Percentiles rank a stretch among this genome's conserved stretches.
Evolutionary conservation across 768 basidiomycete genomes (phyloP).

Genomic region (Cyclocybe aegerita): DNA sequence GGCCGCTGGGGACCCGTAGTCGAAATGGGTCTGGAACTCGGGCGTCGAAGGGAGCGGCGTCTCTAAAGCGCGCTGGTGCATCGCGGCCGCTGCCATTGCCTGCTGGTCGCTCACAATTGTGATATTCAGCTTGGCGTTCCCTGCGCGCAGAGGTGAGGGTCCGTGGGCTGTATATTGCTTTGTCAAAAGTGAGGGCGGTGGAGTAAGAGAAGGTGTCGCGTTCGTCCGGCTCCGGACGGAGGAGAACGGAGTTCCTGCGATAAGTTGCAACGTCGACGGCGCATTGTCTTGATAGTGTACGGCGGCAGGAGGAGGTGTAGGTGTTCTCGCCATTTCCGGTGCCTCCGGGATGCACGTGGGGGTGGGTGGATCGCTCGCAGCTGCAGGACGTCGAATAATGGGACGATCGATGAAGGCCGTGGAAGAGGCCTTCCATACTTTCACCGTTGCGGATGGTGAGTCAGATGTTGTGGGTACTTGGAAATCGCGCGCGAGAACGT

Average conservation of each 20-base stretch:
- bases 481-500: neutral
- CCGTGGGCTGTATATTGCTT: slow-evolving; percentile 15
- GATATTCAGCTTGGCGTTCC: slow-evolving; percentile 14
- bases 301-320: slow-evolving; percentile 10
- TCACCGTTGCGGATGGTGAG: slow-evolving; percentile 14
- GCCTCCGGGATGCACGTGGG: slow-evolving; percentile 7
- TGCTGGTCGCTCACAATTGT: slow-evolving; percentile 9
- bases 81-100: slow-evolving; percentile 11
- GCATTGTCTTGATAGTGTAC: neutral
- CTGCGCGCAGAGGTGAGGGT: slow-evolving; percentile 30
- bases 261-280: slow-evolving; percentile 5
- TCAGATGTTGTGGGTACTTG: neutral
- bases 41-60: slow-evolving; percentile 41
- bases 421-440: slow-evolving; percentile 27
- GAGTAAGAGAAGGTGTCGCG: too few species aligned
- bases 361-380: slow-evolving; percentile 2
- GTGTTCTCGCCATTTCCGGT: slow-evolving; percentile 4
- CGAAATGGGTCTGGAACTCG: slow-evolving; percentile 17
- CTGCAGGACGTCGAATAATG: slow-evolving; percentile 11
- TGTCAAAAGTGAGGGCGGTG: slow-evolving; percentile 11
- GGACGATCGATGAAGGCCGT: slow-evolving; percentile 24
- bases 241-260: slow-evolving; percentile 26
- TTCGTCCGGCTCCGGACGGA: slow-evolving; percentile 30
- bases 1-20: neutral
- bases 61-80: slow-evolving; percentile 32